A percentile compares a stretch with the other conserved stretches of the same genome.
phyloP scores from a whole-genome alignment of 2,329 filamentous ascomycete genomes.

The Thielaviopsis euricoi region DNA sequence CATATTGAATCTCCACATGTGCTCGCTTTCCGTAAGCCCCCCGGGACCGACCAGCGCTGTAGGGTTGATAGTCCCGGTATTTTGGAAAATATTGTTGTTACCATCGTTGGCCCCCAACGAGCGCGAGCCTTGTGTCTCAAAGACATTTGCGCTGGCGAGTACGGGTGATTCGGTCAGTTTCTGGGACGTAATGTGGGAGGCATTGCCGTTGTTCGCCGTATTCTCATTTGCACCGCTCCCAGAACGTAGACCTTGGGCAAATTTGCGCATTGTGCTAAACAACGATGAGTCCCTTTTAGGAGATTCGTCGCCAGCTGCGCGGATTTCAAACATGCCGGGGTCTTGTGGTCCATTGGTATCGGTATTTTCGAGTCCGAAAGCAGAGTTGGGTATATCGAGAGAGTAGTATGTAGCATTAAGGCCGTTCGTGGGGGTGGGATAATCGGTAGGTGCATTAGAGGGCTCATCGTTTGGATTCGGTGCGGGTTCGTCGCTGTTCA shows the following conservation, averaged over 20 bases:
- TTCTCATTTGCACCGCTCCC: slow-evolving; percentile 1
- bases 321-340: slow-evolving; percentile 3
- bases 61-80: slow-evolving; percentile 1
- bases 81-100: not conserved
- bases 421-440: not conserved
- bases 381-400: slow-evolving; percentile 9
- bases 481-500: not conserved
- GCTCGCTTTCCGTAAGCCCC: not conserved
- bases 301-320: not conserved
- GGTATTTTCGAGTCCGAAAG: slow-evolving; percentile 7
- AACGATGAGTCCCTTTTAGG: slow-evolving; percentile 3
- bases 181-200: not conserved
- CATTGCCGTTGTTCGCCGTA: not conserved
- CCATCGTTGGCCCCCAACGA: not conserved
- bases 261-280: slow-evolving; percentile 3
- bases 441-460: slow-evolving; percentile 2
- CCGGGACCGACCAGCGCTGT: not conserved
- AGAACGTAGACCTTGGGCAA: slow-evolving; percentile 4
- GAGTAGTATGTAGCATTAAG: slow-evolving; percentile 11
- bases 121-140: not conserved
- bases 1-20: not conserved
- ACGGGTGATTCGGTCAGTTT: slow-evolving; percentile 11
- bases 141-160: slow-evolving; percentile 17
- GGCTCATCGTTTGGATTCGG: not conserved
- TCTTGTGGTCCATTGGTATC: slow-evolving; percentile 1